These are phyloP conservation scores for Penicillium hesseltinei DNA, from an alignment of 2,329 filamentous ascomycete species.

Conservation along the genomic window DNA sequence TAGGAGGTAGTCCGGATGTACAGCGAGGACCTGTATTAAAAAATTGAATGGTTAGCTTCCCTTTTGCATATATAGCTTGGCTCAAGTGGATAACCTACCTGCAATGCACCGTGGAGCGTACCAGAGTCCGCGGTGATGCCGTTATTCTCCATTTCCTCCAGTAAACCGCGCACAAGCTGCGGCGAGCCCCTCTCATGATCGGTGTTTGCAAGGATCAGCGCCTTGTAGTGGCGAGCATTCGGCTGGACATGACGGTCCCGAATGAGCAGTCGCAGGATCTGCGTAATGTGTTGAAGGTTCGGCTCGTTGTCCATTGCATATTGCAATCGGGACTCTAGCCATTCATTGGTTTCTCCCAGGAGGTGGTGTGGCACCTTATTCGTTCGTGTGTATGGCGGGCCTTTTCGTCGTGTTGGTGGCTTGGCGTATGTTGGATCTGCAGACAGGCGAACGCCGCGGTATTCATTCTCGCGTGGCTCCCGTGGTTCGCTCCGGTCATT, in stretches of 20 bases:
- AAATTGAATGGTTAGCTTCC: not conserved
- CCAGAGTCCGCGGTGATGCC: slow-evolving; percentile 63
- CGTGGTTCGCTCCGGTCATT: not conserved
- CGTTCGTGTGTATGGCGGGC: not conserved
- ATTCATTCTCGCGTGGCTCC: not conserved
- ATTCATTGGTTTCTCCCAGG: slow-evolving; percentile 13
- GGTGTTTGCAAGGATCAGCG: slow-evolving; percentile 70
- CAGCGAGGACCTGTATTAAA: slow-evolving; percentile 59
- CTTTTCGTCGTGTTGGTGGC: not conserved
- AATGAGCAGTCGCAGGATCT: slow-evolving; percentile 41
- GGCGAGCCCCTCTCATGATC: slow-evolving; percentile 65
- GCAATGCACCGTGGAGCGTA: slow-evolving; percentile 70
- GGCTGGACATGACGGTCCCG: slow-evolving; percentile 38
- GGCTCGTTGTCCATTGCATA: slow-evolving; percentile 24
- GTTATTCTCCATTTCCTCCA: slow-evolving; percentile 68
- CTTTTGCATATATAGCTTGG: not conserved
- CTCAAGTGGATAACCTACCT: slow-evolving; percentile 45
- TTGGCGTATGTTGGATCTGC: not conserved
- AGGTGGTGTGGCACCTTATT: slow-evolving; percentile 4
- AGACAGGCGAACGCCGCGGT: not conserved
- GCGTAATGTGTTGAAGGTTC: slow-evolving; percentile 28
- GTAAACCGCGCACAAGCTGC: slow-evolving; percentile 59
- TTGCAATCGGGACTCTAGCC: slow-evolving; percentile 33
- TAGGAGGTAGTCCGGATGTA: slow-evolving; percentile 82
- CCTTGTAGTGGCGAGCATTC: slow-evolving; percentile 59